Evolutionary conservation across 2,329 filamentous ascomycete genomes (phyloP), one percentile per base, ranked within the genome.

Genomic region (Catunica adiposa): DNA sequence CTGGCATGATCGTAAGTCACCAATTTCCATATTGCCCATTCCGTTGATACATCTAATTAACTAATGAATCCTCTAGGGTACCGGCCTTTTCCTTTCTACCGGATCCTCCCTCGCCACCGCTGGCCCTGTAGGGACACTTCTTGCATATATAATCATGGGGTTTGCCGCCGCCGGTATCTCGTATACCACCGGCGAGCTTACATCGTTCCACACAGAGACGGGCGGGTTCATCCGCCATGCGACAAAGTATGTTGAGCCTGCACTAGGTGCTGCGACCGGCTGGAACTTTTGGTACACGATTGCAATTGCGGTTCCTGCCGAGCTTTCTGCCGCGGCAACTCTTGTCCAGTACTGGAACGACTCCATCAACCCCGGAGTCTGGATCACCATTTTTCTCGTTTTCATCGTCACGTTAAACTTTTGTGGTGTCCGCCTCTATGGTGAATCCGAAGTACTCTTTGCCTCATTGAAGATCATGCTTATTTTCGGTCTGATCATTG

Each of bases 131-230:
- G 64, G 66, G 8, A 61, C 70, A 1, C 59, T 72, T 0, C 66
- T 73, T 51, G 66, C 66, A 3, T 73, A 72, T 54, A 51, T 66
- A 14, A 40, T 75, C 62, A 61, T 75, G 61, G 71, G 68, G 55
- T 62, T 71, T 3, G 70, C 78, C 51, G 73, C 80, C 25, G 79
- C 71, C 65, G 73, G 73, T n/a, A 74, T 79, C 62, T 80, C 80
- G 72, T 67, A 68, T 15, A 65, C 65, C 7, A 61, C 69, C 15
- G 67, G 67, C 14, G 67, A 69, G 57, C 66, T 67, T 62, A 62
- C 63, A 1, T 58, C 65, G 0, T 63, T 62, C 14, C 47, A 66
- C 2, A 64, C 64, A 0, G 62, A 63, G 51, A 61, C 63, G 17
- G 63, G 64, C 50, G 62, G 64, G 0, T 66, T 66, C 51, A 56